Evolutionary conservation across 768 basidiomycete species (phyloP).

Genomic region (Lactarius trivialis): DNA sequence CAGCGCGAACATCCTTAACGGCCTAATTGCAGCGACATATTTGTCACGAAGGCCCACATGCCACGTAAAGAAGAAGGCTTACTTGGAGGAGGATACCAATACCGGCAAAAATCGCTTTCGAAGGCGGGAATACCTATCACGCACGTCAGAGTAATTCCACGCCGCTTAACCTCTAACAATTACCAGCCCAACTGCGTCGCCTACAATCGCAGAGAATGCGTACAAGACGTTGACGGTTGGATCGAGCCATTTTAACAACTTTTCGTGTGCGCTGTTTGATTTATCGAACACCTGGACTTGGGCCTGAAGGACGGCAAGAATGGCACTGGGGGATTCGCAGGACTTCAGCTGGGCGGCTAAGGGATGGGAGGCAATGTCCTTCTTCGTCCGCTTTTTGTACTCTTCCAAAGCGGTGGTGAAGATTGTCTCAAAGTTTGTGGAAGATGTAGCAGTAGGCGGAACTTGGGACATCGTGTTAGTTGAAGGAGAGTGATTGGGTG

Average conservation of each 20-base stretch:
- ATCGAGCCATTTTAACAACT: background rate
- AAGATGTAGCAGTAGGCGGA: background rate
- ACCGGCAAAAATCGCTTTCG: background rate
- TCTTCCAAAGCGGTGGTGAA: background rate
- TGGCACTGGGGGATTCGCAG: background rate
- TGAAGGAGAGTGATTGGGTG: background rate
- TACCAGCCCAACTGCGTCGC: background rate
- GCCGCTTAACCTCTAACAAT: background rate
- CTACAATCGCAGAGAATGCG: background rate
- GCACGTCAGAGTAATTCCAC: background rate
- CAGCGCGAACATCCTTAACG: background rate
- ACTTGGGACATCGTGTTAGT: background rate
- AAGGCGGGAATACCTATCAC: background rate
- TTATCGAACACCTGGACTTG: background rate
- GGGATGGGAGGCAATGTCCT: background rate
- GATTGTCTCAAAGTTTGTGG: background rate
- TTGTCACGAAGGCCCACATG: background rate
- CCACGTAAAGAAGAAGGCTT: too few relatives aligned
- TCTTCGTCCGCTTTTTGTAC: background rate
- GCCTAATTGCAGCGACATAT: background rate
- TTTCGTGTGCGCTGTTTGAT: background rate
- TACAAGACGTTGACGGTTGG: background rate
- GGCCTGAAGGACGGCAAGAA: background rate
- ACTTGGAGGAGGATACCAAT: background rate
- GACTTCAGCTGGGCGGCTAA: background rate